phyloP scores from a whole-genome alignment of 768 basidiomycete species.

The Hydnomerulius pinastri region DNA sequence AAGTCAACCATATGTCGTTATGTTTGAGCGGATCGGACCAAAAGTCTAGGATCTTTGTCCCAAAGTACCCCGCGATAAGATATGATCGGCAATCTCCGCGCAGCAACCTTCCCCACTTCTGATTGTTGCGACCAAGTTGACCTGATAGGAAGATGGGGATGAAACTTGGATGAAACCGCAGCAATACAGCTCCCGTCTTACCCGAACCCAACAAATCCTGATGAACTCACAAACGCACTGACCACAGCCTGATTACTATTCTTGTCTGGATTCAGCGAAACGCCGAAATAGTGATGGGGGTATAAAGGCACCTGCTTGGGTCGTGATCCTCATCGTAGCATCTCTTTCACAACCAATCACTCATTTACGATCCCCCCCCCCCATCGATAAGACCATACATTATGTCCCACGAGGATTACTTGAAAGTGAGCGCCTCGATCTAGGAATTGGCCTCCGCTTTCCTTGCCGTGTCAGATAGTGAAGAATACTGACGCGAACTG shows the following conservation, averaged over 20 bases:
- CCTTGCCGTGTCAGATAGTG: neutral
- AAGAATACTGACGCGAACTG: neutral
- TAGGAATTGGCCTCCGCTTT: neutral
- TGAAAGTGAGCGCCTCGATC: constrained; percentile 16
- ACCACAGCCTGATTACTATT: constrained; percentile 6
- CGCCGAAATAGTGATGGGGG: neutral
- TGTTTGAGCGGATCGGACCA: neutral
- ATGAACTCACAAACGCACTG: no score
- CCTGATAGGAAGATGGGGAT: no score
- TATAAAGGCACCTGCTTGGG: constrained; percentile 14
- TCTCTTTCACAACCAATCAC: constrained; percentile 14
- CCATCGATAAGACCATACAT: constrained; percentile 1
- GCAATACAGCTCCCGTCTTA: no score
- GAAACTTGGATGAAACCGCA: no score
- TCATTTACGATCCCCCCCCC: no score
- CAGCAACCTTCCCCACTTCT: no score
- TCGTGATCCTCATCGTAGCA: neutral
- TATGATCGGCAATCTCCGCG: neutral
- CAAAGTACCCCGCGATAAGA: neutral
- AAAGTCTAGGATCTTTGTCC: neutral
- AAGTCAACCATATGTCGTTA: neutral
- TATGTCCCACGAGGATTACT: constrained; percentile 11
- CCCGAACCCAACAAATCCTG: neutral
- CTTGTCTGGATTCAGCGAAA: neutral
- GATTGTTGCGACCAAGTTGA: no score